Evolutionary conservation across 345 rosid species (phyloP).

Genomic region (Leavenworthia alabamica): DNA sequence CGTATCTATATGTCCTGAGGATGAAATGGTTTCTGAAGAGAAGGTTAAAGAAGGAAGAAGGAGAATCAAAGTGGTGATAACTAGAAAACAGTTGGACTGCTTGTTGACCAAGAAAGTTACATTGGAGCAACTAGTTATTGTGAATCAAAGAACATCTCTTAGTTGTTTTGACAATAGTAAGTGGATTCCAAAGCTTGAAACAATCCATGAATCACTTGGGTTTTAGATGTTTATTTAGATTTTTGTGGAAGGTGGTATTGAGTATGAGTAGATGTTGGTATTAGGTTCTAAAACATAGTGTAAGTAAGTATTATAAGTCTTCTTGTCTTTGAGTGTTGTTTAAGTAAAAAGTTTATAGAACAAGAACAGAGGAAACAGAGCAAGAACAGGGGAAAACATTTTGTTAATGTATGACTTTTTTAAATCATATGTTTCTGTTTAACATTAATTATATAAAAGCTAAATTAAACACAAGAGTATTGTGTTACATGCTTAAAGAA

Average conservation of each 20-base stretch:
- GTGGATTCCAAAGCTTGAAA: constrained; percentile 46
- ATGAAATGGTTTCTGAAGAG: not conserved
- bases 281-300: not conserved
- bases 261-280: not conserved
- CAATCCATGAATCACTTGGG: constrained; percentile 37
- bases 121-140: constrained; percentile 5
- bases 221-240: not conserved
- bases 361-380: not conserved
- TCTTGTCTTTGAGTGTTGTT: not conserved
- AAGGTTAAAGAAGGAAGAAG: not conserved
- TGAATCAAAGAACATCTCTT: constrained; percentile 2
- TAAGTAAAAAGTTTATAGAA: not conserved
- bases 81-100: constrained; percentile 24
- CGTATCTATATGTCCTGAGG: not conserved
- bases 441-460: not conserved
- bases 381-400: constrained; percentile 10
- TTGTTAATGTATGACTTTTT: not conserved
- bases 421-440: not conserved
- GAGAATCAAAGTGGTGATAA: constrained; percentile 30
- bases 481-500: not conserved
- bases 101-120: constrained; percentile 25
- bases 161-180: constrained; percentile 4
- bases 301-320: not conserved
- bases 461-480: not conserved
- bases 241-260: not conserved